Base-by-base conservation (phyloP, 192 early-diverging fungal genomes). In the Mortierella hygrophila region DNA sequence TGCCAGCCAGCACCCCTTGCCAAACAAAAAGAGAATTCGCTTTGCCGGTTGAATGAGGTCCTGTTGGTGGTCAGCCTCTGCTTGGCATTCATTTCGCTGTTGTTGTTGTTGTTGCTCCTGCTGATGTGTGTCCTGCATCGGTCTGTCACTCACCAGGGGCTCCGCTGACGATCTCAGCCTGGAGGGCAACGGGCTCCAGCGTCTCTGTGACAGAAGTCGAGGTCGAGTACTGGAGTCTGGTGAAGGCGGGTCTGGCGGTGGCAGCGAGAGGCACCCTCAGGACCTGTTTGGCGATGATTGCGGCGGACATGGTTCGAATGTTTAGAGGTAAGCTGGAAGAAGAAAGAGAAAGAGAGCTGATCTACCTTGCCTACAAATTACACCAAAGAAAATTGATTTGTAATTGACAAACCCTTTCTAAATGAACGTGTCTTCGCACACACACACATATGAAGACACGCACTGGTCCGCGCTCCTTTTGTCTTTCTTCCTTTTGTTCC, bases 121-220 rank as follows among this genome's bases (percentile, higher is more conserved):
- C n/a, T 46, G 10, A 20, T 70, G 35, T 21, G 69, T 70, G 69
- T 40, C 35, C 18, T 20, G 69, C 18, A 41, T 21, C 21, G 23
- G 65, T 69, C 35, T 5, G 68, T 37, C 69, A 70, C 77, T 71
- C 68, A 78, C 77, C 77, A 71, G 77, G 77, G 35, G 77, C 77
- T 40, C 77, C 77, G 38, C 77, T 78, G 77, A 78, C 40, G 77
- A 78, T 78, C 77, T 78, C 77, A 35, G 77, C 77, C 77, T 78
- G 77, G 40, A 78, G 77, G 15, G 77, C 35, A n/a, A 42, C 47
- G 52, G 77, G 69, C 37, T 70, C 77, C 52, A 52, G 41, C 8
- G 69, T 54, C 46, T 78, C 77, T 20, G 77, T 78, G 35, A 78
- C 69, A 38, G 77, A 47, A 52, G 77, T 78, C 13, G 77, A 78